Evolutionary conservation across 495 filamentous ascomycete species (phyloP).

Genomic region (Xylaria cubensis): DNA sequence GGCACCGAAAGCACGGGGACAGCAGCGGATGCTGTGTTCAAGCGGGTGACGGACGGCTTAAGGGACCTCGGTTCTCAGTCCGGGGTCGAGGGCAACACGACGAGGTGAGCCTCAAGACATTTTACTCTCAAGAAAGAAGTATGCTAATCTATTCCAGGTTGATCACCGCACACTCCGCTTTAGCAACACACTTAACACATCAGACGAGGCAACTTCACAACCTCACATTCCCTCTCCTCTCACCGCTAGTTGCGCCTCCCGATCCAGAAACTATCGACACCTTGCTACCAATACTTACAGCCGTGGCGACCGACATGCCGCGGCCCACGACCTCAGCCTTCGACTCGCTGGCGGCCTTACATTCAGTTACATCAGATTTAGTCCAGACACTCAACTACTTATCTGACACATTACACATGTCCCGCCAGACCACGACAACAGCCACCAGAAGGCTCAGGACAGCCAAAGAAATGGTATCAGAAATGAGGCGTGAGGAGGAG

Average conservation of each 20-base stretch:
- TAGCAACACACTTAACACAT: conserved; percentile 82
- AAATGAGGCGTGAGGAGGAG: conserved; percentile 83
- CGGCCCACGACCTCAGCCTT: conserved; percentile 58
- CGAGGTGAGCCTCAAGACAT: conserved; percentile 61
- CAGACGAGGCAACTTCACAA: conserved; percentile 83
- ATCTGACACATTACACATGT: conserved; percentile 93
- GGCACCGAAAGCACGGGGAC: conserved; percentile 76
- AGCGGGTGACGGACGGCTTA: conserved; percentile 73
- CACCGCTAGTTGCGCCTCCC: conserved; percentile 59
- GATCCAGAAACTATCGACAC: conserved; percentile 68
- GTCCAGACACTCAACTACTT: conserved; percentile 81
- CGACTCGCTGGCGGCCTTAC: conserved; percentile 65
- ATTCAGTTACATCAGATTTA: conserved; percentile 75
- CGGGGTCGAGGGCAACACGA: conserved; percentile 77
- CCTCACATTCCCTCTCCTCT: conserved; percentile 76
- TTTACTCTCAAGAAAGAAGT: not conserved
- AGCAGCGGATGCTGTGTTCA: conserved; percentile 69
- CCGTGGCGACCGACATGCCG: conserved; percentile 61
- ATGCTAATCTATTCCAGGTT: conserved; percentile 60
- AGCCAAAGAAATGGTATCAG: conserved; percentile 79
- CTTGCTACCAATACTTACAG: conserved; percentile 67
- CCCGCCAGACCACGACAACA: conserved; percentile 80
- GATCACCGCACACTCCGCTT: conserved; percentile 84
- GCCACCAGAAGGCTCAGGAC: conserved; percentile 77
- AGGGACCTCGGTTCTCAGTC: conserved; percentile 83